These are phyloP conservation scores for Sporothrix inflata DNA, from an alignment of 2,329 filamentous ascomycete species.

Conservation along the genomic window DNA sequence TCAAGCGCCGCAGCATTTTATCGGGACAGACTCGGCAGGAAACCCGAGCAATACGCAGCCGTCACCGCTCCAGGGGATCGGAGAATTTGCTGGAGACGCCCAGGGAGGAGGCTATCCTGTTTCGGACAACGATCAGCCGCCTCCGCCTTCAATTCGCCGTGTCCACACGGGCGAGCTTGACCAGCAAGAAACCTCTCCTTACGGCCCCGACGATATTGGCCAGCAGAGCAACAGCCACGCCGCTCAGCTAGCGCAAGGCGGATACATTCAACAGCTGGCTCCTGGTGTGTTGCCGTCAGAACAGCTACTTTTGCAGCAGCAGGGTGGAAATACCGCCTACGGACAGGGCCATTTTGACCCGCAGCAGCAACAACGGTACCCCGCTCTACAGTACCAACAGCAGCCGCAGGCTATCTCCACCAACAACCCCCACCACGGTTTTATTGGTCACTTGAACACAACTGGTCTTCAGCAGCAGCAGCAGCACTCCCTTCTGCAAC, in stretches of 20 bases:
- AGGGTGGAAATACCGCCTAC: constrained; percentile 26
- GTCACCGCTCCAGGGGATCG: constrained; percentile 52
- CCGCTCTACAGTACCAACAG: constrained; percentile 31
- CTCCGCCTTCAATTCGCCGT: constrained; percentile 51
- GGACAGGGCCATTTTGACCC: constrained; percentile 48
- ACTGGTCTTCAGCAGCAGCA: constrained; percentile 38
- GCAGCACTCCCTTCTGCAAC: constrained; percentile 33
- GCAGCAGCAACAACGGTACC: constrained; percentile 45
- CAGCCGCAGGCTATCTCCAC: constrained; percentile 34
- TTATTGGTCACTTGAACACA: constrained; percentile 39
- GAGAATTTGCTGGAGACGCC: constrained; percentile 39
- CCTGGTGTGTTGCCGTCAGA: constrained; percentile 43
- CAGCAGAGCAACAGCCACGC: constrained; percentile 45
- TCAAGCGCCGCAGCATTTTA: constrained; percentile 24
- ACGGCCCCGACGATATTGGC: constrained; percentile 48
- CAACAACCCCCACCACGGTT: constrained; percentile 41
- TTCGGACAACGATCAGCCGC: constrained; percentile 45
- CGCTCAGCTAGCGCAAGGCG: constrained; percentile 19
- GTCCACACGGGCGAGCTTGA: constrained; percentile 44
- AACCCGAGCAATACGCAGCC: constrained; percentile 39
- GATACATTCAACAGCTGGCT: constrained; percentile 39
- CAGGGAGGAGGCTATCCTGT: constrained; percentile 40
- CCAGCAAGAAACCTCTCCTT: constrained; percentile 49
- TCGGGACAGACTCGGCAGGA: constrained; percentile 12
- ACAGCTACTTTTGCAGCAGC: constrained; percentile 41